These are phyloP conservation scores for Boletellus emodensis DNA, from an alignment of 768 basidiomycete species.

Conservation along the genomic window DNA sequence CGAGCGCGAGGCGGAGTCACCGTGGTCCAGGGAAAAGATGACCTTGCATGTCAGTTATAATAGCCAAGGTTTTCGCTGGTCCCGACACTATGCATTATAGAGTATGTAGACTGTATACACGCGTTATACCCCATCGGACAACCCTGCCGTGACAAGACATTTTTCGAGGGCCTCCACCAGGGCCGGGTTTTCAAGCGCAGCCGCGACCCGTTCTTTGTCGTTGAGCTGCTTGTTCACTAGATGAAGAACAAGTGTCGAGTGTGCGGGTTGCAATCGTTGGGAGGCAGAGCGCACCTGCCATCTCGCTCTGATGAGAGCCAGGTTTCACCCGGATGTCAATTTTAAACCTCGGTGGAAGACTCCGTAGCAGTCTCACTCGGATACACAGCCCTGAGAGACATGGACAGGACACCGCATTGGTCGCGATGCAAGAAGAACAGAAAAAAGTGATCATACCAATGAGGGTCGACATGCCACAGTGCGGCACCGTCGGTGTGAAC, in stretches of 20 bases:
- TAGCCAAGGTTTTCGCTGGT: too few relatives aligned
- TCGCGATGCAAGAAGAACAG: background rate
- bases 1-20: too few relatives aligned
- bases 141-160: conserved; percentile 46
- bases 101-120: background rate
- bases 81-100: too few relatives aligned
- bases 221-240: conserved; percentile 98
- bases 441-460: conserved; percentile 56
- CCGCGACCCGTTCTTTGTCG: conserved; percentile 97
- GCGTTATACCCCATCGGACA: background rate
- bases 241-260: background rate
- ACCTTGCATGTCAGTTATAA: too few relatives aligned
- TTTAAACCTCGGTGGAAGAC: conserved; percentile 90
- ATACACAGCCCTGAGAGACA: conserved; percentile 71
- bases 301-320: conserved; percentile 94
- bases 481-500: conserved; percentile 96
- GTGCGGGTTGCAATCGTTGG: background rate
- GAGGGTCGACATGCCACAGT: conserved; percentile 95
- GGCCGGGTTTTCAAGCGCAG: conserved; percentile 88
- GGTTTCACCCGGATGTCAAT: conserved; percentile 91
- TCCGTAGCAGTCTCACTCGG: conserved; percentile 83
- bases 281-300: conserved; percentile 55
- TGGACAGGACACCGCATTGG: background rate
- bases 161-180: conserved; percentile 86
- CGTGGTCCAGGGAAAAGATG: too few relatives aligned